These are phyloP conservation scores for Batrachochytrium dendrobatidis DNA, from an alignment of 371 early-diverging fungal genomes.

Conservation along the genomic window DNA sequence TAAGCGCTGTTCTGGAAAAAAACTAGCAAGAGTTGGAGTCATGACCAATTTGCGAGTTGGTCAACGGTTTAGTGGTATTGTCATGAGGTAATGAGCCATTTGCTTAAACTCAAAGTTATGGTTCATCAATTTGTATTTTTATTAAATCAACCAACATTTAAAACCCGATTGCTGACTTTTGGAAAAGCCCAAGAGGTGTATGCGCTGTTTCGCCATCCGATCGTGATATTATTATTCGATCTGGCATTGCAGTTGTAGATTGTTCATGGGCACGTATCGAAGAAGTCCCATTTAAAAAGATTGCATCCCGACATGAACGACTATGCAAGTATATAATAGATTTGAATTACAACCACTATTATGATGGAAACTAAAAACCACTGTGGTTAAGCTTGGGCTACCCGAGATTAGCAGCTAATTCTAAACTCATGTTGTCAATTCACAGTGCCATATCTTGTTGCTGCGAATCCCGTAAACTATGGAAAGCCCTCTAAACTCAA, in stretches of 20 bases:
- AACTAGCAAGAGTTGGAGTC: constrained; percentile 77
- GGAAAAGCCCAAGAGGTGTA: constrained; percentile 84
- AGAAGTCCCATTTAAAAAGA: constrained; percentile 89
- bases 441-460: constrained; percentile 92
- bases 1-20: constrained; percentile 96
- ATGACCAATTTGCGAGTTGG: constrained; percentile 74
- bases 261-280: constrained; percentile 98
- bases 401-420: too few species aligned
- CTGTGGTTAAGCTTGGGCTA: too few species aligned
- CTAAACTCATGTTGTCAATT: constrained; percentile 15
- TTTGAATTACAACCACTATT: background rate
- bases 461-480: constrained; percentile 99
- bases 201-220: constrained; percentile 91
- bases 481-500: constrained; percentile 97
- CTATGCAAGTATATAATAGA: constrained; percentile 39
- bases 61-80: constrained; percentile 88
- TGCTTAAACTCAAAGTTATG: too few species aligned
- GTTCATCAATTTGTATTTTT: too few species aligned
- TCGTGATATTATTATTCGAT: constrained; percentile 64
- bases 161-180: too few species aligned
- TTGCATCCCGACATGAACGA: constrained; percentile 75
- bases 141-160: too few species aligned
- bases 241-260: constrained; percentile 95
- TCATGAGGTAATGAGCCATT: constrained; percentile 71
- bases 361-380: constrained; percentile 12